Base-by-base conservation (phyloP, 352 stramenopile genomes). In the Globisporangium emineosum region DNA sequence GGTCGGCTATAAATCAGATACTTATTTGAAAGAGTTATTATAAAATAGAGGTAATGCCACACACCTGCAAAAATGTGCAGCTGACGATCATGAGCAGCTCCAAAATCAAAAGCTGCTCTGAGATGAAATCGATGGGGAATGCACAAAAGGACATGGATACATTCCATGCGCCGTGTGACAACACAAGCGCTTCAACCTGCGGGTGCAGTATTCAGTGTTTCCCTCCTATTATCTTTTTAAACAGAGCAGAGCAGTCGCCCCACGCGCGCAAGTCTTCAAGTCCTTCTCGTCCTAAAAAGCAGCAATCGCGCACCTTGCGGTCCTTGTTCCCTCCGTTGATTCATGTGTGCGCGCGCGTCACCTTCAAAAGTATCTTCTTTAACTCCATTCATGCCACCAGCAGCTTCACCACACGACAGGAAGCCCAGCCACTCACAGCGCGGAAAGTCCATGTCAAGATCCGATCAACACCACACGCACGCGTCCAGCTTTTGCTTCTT, bases 251-350 rank as follows among this genome's bases (percentile, higher is more conserved):
- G 33, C 27, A 57, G 51, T 17, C 27, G 27, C 51, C 17, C 51
- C n/a, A 56, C 51, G 42, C 32, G 29, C 29, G 17, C 29, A 13
- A n/a, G 23, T 17, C 49, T 33, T 33, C 8, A 3, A 12, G 21
- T 53, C 23, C 47, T 53, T 27, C 9, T 33, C 51, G 8, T 40
- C 27, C 51, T 57, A 30, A 55, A 30, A n/a, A 37, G 29, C 51
- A 25, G 29, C 29, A 37, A 3, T 57, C 51, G 17, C 51, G 6
- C 29, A 25, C 3, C 3, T 23, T 25, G 27, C 29, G 19, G 30
- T 19, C 52, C 43, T 57, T n/a, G 19, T 43, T 57, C 30, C 52
- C 30, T 57, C 52, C 5, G 52, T 43, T 43, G 30, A 43, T 30
- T 30, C 15, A 4, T 4, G 19, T 40, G 29, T 57, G 29, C 19